Evolutionary conservation across 208 protist genomes (phyloP).

Genomic region (Wallacemonas sp.): DNA sequence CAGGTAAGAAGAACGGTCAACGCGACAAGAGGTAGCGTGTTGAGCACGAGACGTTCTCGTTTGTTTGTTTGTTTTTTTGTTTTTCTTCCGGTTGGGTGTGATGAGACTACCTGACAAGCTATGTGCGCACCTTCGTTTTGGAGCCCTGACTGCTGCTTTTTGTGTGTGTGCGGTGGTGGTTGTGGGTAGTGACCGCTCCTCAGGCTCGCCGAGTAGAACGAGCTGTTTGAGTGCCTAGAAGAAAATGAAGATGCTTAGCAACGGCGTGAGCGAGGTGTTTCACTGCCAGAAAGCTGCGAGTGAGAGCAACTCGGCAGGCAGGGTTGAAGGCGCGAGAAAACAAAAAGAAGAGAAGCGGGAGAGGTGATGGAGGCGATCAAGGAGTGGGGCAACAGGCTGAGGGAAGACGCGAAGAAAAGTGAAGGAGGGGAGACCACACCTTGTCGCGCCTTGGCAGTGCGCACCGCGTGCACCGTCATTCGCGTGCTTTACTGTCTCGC

Average conservation of each 20-base stretch:
- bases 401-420: not conserved
- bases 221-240: constrained; percentile 1
- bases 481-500: too few relatives aligned
- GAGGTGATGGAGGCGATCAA: not conserved
- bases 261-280: too few relatives aligned
- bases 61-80: not conserved
- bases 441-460: too few relatives aligned
- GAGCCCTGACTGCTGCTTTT: not conserved
- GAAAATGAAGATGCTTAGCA: constrained; percentile 1
- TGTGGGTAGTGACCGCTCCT: constrained; percentile 8
- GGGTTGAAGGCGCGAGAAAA: not conserved
- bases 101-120: not conserved
- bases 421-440: not conserved
- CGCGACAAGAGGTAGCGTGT: not conserved
- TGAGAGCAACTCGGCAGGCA: not conserved
- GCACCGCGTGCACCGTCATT: too few relatives aligned
- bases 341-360: constrained; percentile 11
- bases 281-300: not conserved
- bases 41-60: too few relatives aligned
- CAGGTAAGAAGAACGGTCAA: not conserved
- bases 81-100: not conserved
- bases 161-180: constrained; percentile 8
- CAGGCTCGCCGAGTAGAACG: not conserved
- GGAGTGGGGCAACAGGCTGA: too few relatives aligned
- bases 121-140: not conserved